Evolutionary conservation across 2,329 filamentous ascomycete genomes (phyloP), one percentile per base, ranked within the genome.

Genomic region (Stromatinia cepivora): DNA sequence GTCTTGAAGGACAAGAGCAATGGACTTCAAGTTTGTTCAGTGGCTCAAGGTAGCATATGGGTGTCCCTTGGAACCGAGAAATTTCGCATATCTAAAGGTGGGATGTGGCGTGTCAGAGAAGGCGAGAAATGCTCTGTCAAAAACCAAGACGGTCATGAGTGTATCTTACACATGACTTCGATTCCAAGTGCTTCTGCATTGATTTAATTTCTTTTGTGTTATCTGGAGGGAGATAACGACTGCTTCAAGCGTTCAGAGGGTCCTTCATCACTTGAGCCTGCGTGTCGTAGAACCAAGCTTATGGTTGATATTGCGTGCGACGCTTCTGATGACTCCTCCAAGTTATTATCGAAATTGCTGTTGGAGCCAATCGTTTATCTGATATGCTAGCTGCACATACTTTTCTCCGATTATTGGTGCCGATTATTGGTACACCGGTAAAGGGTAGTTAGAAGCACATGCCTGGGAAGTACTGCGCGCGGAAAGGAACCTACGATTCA

Each of bases 361-460:
- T 90, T 20, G 91, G 90, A 86, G 90, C 91, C 0, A 90, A 91
- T 10, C 31, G 9, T 39, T 28, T 65, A 22, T 50, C 31, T 36
- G 48, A 22, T 20, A 42, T 36, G 48, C 22, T 53, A 11, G 22
- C 46, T 34, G 62, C 13, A 10, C 62, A 53, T 34, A 36, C 28
- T 36, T 34, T 22, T n/a, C 91, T n/a, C 91, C 91, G 0, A 42
- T 42, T 90, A 92, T 93, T 70, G 91, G 91, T 6, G n/a, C n/a
- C n/a, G n/a, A n/a, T 93, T 5, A 92, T 93, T 70, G 91, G 91
- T 6, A 88, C 93, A 0, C 91, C 91, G 0, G 88, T 93, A 36
- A 91, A 90, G 81, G 90, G 88, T 0, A 91, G 88, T 25, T 86
- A 34, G 36, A 52, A 52, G 61, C 15, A 17, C n/a, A 52, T 15